Evolutionary conservation across 2,329 filamentous ascomycete genomes (phyloP), one percentile per base, ranked within the genome.

Genomic region (Orbilia brochopaga): DNA sequence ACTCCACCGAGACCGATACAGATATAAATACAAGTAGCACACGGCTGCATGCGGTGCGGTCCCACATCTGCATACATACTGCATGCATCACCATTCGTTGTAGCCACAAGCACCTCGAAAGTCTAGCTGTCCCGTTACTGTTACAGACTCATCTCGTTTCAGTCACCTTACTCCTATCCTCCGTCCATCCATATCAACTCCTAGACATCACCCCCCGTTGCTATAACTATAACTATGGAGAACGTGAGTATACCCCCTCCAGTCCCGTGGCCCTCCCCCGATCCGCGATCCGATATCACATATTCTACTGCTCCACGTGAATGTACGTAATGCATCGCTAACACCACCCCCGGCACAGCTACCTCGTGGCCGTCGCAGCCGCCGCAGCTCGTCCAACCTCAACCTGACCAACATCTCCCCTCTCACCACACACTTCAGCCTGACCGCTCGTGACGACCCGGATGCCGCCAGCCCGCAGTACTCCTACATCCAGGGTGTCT

Each of bases 361-460:
- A 11, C 67, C 67, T 42, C 67, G 67, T 50, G 67, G 67, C 32
- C 60, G 67, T 23, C 67, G 67, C 30, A 65, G 60, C 35, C 67
- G 67, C 52, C 60, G 84, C 75, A 87, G 86, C 21, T 82, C 82
- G 27, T 84, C 83, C 54, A 87, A 84, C 78, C 80, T 87, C 74
- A 84, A 85, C 76, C 84, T 86, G 75, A 82, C 87, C 69, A 83
- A 84, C 13, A 85, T 88, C 67, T 86, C 85, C n/a, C 87, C 87
- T 27, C 80, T 89, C 61, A 88, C 86, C 23, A 82, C 84, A 57
- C 85, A 84, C 77, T 81, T 88, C 7, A 86, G 86, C 46, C 79
- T 87, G 65, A 80, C 82, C 70, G 85, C 87, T 76, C 79, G 81
- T 64, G 83, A 85, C 56, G 81, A 83, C 74, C 50, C 56, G 8